A percentile compares a stretch with the other conserved stretches of the same genome.
These are phyloP conservation scores for Przewalskia tangutica DNA, from an alignment of 257 asterid genomes.

Conservation along the genomic window DNA sequence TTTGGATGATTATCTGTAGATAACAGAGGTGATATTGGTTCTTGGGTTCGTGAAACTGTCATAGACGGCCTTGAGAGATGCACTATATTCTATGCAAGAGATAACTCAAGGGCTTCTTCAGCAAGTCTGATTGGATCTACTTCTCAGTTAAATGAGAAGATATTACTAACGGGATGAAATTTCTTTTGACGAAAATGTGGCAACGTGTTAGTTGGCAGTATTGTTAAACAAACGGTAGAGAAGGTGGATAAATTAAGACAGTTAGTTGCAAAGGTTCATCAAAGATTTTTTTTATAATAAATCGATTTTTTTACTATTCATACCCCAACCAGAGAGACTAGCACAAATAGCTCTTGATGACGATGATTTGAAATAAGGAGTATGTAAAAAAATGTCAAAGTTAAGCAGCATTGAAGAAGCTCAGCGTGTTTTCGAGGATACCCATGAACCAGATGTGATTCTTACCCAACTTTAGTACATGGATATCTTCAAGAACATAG, in stretches of 20 bases:
- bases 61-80: conserved; percentile 80
- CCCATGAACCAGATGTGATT: conserved; percentile 57
- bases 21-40: conserved; percentile 95
- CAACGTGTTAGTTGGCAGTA: conserved; percentile 54
- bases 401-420: conserved; percentile 32
- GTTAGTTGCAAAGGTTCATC: conserved; percentile 70
- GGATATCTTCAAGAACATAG: conserved; percentile 42
- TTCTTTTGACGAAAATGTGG: conserved; percentile 53
- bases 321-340: conserved; percentile 56
- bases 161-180: conserved; percentile 11
- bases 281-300: conserved; percentile 50
- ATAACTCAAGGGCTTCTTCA: conserved; percentile 21
- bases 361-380: conserved; percentile 64
- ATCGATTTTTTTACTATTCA: conserved; percentile 45
- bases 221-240: conserved; percentile 83
- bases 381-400: conserved; percentile 44
- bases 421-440: conserved; percentile 42
- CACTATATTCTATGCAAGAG: conserved; percentile 7
- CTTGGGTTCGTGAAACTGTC: conserved; percentile 99
- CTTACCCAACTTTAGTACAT: conserved; percentile 51
- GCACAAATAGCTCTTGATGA: conserved; percentile 50
- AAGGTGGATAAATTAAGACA: conserved; percentile 93
- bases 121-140: conserved; percentile 16
- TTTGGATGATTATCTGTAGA: conserved; percentile 91
- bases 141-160: conserved; percentile 21